Evolutionary conservation across 148 eudicot genomes (phyloP).

Genomic region (Persicaria maculosa): DNA sequence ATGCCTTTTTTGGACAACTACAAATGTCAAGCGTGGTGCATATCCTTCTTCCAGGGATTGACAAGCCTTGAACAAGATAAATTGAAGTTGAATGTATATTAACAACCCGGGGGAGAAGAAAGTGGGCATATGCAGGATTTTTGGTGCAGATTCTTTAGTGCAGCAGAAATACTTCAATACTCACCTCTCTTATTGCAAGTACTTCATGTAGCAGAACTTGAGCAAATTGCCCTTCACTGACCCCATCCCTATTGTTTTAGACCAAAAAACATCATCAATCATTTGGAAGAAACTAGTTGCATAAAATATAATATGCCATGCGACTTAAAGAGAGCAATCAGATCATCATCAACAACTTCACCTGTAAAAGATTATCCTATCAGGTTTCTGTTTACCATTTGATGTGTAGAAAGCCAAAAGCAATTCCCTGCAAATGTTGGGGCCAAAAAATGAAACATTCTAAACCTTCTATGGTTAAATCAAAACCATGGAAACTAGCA

Average conservation of each 20-base stretch:
- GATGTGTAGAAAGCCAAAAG: slow-evolving; percentile 28
- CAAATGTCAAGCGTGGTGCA: slow-evolving; percentile 62
- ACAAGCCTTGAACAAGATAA: slow-evolving; percentile 49
- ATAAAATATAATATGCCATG: background rate
- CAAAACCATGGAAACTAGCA: background rate
- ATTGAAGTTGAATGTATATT: background rate
- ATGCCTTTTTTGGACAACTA: slow-evolving; percentile 89
- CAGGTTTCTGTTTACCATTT: slow-evolving; percentile 29
- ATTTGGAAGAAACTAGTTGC: background rate
- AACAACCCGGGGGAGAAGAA: background rate
- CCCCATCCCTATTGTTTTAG: slow-evolving; percentile 62
- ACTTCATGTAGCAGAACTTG: slow-evolving; percentile 62
- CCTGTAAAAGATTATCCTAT: slow-evolving; percentile 75
- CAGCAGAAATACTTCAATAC: background rate
- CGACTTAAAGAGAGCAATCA: background rate
- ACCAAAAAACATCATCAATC: background rate
- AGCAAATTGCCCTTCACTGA: slow-evolving; percentile 77
- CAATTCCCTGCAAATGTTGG: slow-evolving; percentile 38
- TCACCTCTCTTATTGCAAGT: slow-evolving; percentile 73
- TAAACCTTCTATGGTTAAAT: background rate
- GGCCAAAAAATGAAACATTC: background rate
- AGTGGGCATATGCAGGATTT: background rate
- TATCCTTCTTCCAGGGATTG: slow-evolving; percentile 40
- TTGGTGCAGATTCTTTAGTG: background rate
- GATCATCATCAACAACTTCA: slow-evolving; percentile 2